A percentile compares a stretch with the other conserved stretches of the same genome.
Conservation (phyloP, 768 basidiomycete species). For the Phylloporus rhodoxanthus region DNA sequence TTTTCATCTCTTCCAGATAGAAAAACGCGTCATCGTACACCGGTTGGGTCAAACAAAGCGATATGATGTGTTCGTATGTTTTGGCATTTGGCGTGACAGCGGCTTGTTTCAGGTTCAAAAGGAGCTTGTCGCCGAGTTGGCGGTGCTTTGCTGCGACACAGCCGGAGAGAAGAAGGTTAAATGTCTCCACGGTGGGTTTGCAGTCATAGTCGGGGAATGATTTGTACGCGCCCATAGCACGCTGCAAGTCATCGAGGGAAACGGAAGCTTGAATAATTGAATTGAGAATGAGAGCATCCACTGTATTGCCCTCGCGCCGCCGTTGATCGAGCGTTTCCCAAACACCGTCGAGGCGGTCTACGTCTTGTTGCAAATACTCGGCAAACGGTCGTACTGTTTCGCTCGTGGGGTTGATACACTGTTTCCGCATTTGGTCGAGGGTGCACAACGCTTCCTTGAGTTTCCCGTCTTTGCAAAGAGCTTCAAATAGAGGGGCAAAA, state of each 20-base stretch:
- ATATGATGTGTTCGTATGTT: conserved; percentile 65
- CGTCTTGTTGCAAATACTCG: conserved; percentile 39
- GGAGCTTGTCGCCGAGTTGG: conserved; percentile 60
- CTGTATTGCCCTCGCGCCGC: conserved; percentile 41
- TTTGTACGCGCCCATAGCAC: conserved; percentile 74
- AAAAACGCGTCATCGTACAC: conserved; percentile 84
- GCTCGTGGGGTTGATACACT: conserved; percentile 42
- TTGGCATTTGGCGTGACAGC: conserved; percentile 48
- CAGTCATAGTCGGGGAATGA: conserved; percentile 50
- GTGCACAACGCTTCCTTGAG: conserved; percentile 59
- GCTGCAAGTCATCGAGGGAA: conserved; percentile 58
- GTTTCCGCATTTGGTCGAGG: conserved; percentile 54
- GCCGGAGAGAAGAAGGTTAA: conserved; percentile 61
- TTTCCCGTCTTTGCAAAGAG: conserved; percentile 52
- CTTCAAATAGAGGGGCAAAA: conserved; percentile 71
- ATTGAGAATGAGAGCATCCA: conserved; percentile 61
- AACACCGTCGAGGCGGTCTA: conserved; percentile 54
- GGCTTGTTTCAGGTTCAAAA: conserved; percentile 59
- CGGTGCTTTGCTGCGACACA: conserved; percentile 56
- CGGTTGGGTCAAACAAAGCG: conserved; percentile 62
- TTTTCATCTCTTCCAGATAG: conserved; percentile 86
- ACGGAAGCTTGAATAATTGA: conserved; percentile 61
- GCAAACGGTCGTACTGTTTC: conserved; percentile 53
- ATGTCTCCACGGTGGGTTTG: conserved; percentile 57
- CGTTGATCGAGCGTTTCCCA: conserved; percentile 63